These are phyloP conservation scores for Gaillardinia entomophila DNA, from an alignment of 805 yeast genomes.

Conservation along the genomic window DNA sequence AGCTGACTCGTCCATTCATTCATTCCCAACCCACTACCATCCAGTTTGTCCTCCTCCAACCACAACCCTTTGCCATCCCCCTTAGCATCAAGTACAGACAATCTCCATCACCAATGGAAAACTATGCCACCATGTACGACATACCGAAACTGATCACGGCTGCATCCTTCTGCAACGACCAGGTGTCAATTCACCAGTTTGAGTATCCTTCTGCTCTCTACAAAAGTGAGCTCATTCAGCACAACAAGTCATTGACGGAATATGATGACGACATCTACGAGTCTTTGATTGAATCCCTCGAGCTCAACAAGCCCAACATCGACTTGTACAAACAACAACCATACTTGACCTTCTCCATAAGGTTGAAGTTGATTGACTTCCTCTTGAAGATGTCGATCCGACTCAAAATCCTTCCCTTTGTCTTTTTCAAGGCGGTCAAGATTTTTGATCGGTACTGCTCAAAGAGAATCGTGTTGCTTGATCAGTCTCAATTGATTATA, in stretches of 20 bases:
- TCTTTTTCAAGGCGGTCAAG: constrained; percentile 62
- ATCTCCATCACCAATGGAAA: no score
- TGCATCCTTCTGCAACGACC: not conserved
- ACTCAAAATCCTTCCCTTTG: constrained; percentile 60
- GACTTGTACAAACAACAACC: constrained; percentile 80
- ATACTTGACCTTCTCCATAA: constrained; percentile 66
- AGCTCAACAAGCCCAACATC: constrained; percentile 41
- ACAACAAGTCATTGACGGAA: constrained; percentile 41
- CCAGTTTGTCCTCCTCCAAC: no score
- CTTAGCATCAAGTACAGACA: no score
- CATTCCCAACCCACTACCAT: no score
- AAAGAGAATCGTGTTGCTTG: constrained; percentile 73
- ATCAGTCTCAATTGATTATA: constrained; percentile 85
- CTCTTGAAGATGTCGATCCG: constrained; percentile 64
- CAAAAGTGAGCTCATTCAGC: constrained; percentile 43
- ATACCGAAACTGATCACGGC: constrained; percentile 1
- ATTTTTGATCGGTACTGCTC: constrained; percentile 90
- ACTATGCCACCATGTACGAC: constrained; percentile 3
- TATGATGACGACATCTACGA: constrained; percentile 47
- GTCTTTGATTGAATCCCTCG: constrained; percentile 25
- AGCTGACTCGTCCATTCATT: no score
- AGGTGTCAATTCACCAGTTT: constrained; percentile 28
- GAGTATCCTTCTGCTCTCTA: constrained; percentile 49
- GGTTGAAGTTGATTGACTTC: constrained; percentile 75
- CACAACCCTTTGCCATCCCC: no score